Conservation (phyloP, 2,329 filamentous ascomycete genomes). For the Anthostomella pinea region DNA sequence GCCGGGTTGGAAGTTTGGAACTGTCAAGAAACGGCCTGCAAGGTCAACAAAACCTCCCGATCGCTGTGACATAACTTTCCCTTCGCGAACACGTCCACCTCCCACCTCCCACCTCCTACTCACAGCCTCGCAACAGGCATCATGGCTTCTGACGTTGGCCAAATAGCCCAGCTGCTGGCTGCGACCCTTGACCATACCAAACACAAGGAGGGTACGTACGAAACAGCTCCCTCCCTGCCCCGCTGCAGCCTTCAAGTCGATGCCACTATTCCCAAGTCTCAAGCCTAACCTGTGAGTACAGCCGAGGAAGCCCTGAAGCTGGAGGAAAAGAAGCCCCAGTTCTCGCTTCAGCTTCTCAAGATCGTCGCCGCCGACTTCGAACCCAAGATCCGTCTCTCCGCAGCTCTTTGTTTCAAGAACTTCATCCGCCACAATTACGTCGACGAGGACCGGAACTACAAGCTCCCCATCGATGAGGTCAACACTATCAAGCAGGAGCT, state of each 20-base stretch:
- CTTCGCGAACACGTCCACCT: no score
- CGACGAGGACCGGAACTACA: slow-evolving; percentile 92
- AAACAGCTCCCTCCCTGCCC: slow-evolving; percentile 15
- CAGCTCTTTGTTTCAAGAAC: slow-evolving; percentile 96
- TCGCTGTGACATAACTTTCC: no score
- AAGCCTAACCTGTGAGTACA: slow-evolving; percentile 38
- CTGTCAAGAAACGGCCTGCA: no score
- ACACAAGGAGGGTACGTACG: slow-evolving; percentile 81
- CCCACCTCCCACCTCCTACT: no score
- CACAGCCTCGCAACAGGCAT: slow-evolving; percentile 21
- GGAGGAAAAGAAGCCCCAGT: slow-evolving; percentile 80
- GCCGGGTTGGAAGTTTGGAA: no score
- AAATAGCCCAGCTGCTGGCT: slow-evolving; percentile 79
- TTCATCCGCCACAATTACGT: slow-evolving; percentile 94
- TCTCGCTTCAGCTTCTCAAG: slow-evolving; percentile 83
- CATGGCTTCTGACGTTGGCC: slow-evolving; percentile 57
- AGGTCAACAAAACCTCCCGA: no score
- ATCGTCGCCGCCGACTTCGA: slow-evolving; percentile 79
- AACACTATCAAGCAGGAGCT: slow-evolving; percentile 89
- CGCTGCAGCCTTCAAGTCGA: slow-evolving; percentile 12
- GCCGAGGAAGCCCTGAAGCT: slow-evolving; percentile 77
- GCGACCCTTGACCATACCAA: slow-evolving; percentile 84
- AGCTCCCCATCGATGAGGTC: slow-evolving; percentile 79
- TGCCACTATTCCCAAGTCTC: background rate
- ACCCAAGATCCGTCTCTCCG: slow-evolving; percentile 77